These are phyloP conservation scores for Orbilia brochopaga DNA, from an alignment of 2,329 filamentous ascomycete species.

Conservation along the genomic window DNA sequence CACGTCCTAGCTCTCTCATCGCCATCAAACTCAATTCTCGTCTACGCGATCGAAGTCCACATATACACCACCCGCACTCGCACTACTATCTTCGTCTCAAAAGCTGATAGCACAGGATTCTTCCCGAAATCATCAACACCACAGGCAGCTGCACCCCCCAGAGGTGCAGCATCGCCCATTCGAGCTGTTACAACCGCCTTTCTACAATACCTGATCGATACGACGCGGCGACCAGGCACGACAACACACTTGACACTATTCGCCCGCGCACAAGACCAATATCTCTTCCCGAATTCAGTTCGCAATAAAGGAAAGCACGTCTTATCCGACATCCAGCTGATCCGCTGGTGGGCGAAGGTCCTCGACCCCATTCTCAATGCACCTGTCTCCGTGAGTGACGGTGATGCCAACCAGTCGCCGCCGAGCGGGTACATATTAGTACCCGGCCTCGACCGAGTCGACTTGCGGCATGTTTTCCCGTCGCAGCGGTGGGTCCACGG, in stretches of 20 bases:
- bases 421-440: constrained; percentile 76
- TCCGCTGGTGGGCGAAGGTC: constrained; percentile 94
- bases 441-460: constrained; percentile 81
- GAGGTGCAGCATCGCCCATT: constrained; percentile 67
- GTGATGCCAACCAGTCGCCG: constrained; percentile 59
- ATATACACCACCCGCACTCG: constrained; percentile 72
- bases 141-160: constrained; percentile 15
- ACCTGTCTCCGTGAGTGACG: constrained; percentile 59
- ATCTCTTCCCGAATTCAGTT: constrained; percentile 90
- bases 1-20: constrained; percentile 71
- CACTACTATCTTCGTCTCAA: constrained; percentile 85
- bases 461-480: constrained; percentile 80
- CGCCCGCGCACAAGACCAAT: constrained; percentile 88
- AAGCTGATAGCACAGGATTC: constrained; percentile 95
- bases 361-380: constrained; percentile 72
- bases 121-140: constrained; percentile 58
- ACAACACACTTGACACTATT: constrained; percentile 81
- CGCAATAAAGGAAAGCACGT: constrained; percentile 88
- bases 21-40: constrained; percentile 65
- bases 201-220: constrained; percentile 75
- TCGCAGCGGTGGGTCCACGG: constrained; percentile 69
- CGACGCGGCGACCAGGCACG: constrained; percentile 68
- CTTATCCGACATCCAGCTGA: constrained; percentile 83
- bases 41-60: constrained; percentile 84
- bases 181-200: constrained; percentile 76